Conservation (phyloP, 768 basidiomycete species). For the Russula sp. region DNA sequence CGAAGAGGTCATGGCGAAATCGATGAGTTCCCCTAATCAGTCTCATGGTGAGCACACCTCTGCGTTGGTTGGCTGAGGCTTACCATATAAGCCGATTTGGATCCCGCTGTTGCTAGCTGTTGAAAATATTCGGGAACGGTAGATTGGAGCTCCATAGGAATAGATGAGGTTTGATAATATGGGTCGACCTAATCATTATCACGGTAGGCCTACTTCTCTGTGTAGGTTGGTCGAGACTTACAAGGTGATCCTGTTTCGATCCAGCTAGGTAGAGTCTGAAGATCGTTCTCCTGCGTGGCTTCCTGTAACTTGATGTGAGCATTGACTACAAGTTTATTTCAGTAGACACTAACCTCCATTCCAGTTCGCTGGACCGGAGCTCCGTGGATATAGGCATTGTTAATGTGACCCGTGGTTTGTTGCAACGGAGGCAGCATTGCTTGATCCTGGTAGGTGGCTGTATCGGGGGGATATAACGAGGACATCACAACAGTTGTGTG, state of each 20-base stretch:
- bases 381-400: background rate
- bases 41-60: background rate
- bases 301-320: background rate
- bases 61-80: background rate
- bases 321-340: background rate
- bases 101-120: background rate
- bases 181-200: background rate
- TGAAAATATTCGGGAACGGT: background rate
- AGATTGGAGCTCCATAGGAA: background rate
- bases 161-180: background rate
- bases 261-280: no score
- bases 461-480: background rate
- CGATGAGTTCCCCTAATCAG: no score
- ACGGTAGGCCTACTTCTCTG: background rate
- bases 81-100: background rate
- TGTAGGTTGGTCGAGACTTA: background rate
- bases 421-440: no score
- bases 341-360: background rate
- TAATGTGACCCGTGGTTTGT: background rate
- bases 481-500: background rate
- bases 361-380: background rate
- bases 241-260: background rate
- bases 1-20: no score
- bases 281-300: background rate
- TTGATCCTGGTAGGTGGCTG: background rate